phyloP scores from a whole-genome alignment of 257 asterid genomes.

The Lycium ferocissimum region DNA sequence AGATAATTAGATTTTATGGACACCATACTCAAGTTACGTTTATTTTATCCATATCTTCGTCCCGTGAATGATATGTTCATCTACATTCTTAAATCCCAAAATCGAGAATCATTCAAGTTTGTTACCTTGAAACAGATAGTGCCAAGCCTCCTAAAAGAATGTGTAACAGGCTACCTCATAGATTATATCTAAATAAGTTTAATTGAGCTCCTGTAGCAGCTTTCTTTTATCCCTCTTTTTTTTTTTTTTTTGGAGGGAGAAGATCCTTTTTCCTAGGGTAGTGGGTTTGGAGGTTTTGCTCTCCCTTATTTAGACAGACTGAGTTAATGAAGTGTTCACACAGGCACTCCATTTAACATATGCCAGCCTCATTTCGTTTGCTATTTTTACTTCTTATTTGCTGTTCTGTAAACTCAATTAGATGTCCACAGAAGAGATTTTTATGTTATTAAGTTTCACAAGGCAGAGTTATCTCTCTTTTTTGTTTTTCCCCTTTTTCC shows the following conservation, averaged over 20 bases:
- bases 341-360: neutral
- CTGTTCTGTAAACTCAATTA: constrained; percentile 4
- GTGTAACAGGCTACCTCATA: neutral
- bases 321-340: neutral
- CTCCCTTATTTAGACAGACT: neutral
- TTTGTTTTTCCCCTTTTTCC: neutral
- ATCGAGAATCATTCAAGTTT: constrained; percentile 5
- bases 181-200: neutral
- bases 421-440: neutral
- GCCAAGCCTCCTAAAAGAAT: constrained; percentile 4
- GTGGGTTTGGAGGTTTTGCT: neutral
- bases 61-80: neutral
- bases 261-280: neutral
- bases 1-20: neutral
- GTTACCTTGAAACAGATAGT: neutral
- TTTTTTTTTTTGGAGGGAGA: neutral
- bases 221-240: neutral
- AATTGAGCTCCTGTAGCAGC: constrained; percentile 3
- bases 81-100: neutral
- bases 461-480: neutral
- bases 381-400: constrained; percentile 6
- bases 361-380: constrained; percentile 14
- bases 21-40: neutral
- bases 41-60: neutral
- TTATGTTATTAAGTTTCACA: neutral